These are phyloP conservation scores for Thielaviopsis ethacetica DNA, from an alignment of 2,329 filamentous ascomycete genomes.

Conservation along the genomic window DNA sequence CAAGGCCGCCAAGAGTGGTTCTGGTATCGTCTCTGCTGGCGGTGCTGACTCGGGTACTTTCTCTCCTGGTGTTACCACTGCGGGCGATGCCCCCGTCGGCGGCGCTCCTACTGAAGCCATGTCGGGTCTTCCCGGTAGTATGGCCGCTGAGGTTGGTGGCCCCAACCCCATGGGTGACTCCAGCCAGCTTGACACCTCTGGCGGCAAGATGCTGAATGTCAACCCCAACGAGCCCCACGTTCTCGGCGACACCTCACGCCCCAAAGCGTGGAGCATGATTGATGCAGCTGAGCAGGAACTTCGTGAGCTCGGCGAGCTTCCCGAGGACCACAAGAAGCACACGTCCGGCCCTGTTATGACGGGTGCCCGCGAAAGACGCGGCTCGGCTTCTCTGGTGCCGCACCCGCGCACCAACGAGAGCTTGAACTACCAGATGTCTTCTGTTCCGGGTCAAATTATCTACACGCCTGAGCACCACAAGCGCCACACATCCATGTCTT, in stretches of 20 bases:
- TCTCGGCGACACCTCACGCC: conserved; percentile 1
- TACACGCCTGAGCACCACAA: conserved; percentile 5
- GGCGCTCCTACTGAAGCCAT: background rate
- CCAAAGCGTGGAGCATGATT: conserved; percentile 22
- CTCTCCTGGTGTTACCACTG: background rate
- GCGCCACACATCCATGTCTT: conserved; percentile 3
- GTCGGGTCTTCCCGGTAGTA: background rate
- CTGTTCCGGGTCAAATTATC: conserved; percentile 8
- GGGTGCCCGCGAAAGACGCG: background rate
- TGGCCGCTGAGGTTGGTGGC: background rate
- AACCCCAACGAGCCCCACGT: conserved; percentile 9
- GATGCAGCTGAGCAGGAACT: conserved; percentile 39
- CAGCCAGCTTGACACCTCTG: background rate
- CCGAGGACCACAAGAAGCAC: conserved; percentile 1
- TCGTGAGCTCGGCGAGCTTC: conserved; percentile 23
- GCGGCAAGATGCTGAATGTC: conserved; percentile 1
- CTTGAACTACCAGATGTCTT: conserved; percentile 4
- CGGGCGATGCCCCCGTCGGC: background rate
- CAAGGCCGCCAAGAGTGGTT: background rate
- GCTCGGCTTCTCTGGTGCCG: conserved; percentile 1
- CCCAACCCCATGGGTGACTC: background rate
- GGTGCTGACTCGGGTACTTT: background rate
- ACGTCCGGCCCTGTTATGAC: background rate
- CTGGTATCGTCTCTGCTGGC: background rate
- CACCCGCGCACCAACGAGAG: conserved; percentile 3